Evolutionary conservation across 2,329 filamentous ascomycete species (phyloP), one percentile per base, ranked within the genome.

Genomic region (Ophiocordyceps unilateralis): DNA sequence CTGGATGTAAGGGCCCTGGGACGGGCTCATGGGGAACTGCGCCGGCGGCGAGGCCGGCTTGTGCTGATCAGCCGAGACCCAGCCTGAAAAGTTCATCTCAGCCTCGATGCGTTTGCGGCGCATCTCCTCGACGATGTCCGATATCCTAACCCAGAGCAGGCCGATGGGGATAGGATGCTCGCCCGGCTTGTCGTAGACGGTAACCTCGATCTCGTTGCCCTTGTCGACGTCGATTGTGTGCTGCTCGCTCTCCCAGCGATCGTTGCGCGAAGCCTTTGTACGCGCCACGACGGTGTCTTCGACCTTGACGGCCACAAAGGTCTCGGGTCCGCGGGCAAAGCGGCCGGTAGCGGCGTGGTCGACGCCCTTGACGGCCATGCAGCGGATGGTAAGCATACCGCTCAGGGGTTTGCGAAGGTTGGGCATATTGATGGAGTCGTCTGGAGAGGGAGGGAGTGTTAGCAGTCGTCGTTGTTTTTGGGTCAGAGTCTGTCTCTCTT

Each of bases 81-180:
- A 98, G 43, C 89, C 91, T 39, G 85, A 87, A 55, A 80, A 83
- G 60, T 88, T 93, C 58, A 95, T 84, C 58, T 98, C 91, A 14
- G 86, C 83, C 64, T 98, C 91, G 48, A 98, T 93, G 66, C 83
- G 93, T 71, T 96, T 96, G 48, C 88, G 79, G 57, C 91, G 82
- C 73, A 98, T 89, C 62, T 98, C 91, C 58, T 98, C 91, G 2
- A 87, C 86, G 50, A 98, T 93, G 59, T 98, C 91, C 15, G 91
- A 93, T 56, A 98, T 89, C 46, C 91, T 76, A 45, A 98, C 80
- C 91, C 91, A 98, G 14, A 96, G 73, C 72, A 98, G 79, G 44
- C 82, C 91, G 54, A 98, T 94, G 36, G 91, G 91, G 42, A 93
- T 78, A 14, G 88, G 81, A 52, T 93, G 83, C 53, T 95, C 88